Evolutionary conservation across 106 monocot species (phyloP), one percentile per base, ranked within the genome.

Genomic region (Ottelia alismoides): DNA sequence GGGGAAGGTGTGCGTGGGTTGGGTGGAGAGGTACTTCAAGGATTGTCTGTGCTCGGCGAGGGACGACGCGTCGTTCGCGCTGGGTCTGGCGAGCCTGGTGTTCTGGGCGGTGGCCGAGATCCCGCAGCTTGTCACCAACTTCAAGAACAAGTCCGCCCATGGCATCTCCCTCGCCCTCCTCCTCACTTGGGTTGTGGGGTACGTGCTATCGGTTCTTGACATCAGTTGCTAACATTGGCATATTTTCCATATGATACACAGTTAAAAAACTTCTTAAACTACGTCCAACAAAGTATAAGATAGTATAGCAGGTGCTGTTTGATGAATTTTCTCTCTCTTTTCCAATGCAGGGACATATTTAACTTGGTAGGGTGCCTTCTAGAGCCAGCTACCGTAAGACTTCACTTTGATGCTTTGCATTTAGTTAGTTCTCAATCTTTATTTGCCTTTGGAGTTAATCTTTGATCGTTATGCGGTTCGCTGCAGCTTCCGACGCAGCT

Each of bases 101-200:
- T 65, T 62, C 55, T 87, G 87, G 87, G 74, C 57, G 14, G 51
- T 81, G 2, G 87, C 87, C 1, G 87, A 87, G 78, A 66, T 87
- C 47, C 87, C 87, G 1, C 87, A 87, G 72, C 74, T 87, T 54
- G 26, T 78, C 65, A 81, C 78, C 60, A 87, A 87, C 74, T 87
- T 78, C 63, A 60, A 65, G 31, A 72, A 65, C 53, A 87, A 81
- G 63, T 87, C 87, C n/a, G 81, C 62, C 47, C 75, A 78, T 52
- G 87, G 87, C 12, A 72, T 87, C 69, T 87, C 87, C 11, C 48
- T 81, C 14, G 59, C 40, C 9, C 58, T 87, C 56, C 72, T 87
- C 61, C 46, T 72, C 72, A 81, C 87, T 60, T 87, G 87, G 87
- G 58, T 87, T 27, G 17, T 78, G 19, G 87, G 87, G 87, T 81